Evolutionary conservation across 768 basidiomycete species (phyloP).

Genomic region (Xerocomellus chrysenteron): DNA sequence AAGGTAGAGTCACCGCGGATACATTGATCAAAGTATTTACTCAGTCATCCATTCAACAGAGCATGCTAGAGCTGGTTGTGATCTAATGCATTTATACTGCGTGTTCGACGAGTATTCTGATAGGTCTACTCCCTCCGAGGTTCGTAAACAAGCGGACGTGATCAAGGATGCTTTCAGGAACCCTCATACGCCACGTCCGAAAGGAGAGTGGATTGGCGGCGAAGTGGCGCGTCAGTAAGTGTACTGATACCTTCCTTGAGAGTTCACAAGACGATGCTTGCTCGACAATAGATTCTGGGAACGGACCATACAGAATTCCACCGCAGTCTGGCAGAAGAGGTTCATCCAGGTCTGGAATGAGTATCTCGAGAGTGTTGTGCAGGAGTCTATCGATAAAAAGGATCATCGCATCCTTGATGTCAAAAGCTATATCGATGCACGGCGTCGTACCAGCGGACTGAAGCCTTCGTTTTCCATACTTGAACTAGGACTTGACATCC

Average conservation of each 20-base stretch:
- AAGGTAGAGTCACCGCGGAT: background rate
- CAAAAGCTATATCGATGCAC: slow-evolving; percentile 39
- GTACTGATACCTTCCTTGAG: too few species aligned
- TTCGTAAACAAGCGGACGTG: slow-evolving; percentile 23
- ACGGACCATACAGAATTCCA: slow-evolving; percentile 4
- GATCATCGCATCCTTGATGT: slow-evolving; percentile 34
- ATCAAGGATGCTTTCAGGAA: slow-evolving; percentile 24
- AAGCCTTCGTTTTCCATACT: slow-evolving; percentile 39
- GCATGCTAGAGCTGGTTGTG: slow-evolving; percentile 39
- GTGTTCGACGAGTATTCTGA: slow-evolving; percentile 54
- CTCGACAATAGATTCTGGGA: slow-evolving; percentile 16
- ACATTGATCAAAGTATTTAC: background rate
- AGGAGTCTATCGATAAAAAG: slow-evolving; percentile 43
- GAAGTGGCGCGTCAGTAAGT: slow-evolving; percentile 22
- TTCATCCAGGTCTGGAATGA: slow-evolving; percentile 38
- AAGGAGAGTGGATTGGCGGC: slow-evolving; percentile 19
- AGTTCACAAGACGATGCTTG: background rate
- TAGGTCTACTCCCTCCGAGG: slow-evolving; percentile 31
- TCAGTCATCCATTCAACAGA: slow-evolving; percentile 1
- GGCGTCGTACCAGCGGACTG: slow-evolving; percentile 41
- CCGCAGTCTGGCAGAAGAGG: slow-evolving; percentile 16
- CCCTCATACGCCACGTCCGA: slow-evolving; percentile 6
- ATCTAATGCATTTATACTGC: slow-evolving; percentile 53
- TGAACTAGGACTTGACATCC: slow-evolving; percentile 35
- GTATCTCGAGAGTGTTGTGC: slow-evolving; percentile 39